Evolutionary conservation across 2,329 filamentous ascomycete species (phyloP).

Genomic region (Boeremia exigua): DNA sequence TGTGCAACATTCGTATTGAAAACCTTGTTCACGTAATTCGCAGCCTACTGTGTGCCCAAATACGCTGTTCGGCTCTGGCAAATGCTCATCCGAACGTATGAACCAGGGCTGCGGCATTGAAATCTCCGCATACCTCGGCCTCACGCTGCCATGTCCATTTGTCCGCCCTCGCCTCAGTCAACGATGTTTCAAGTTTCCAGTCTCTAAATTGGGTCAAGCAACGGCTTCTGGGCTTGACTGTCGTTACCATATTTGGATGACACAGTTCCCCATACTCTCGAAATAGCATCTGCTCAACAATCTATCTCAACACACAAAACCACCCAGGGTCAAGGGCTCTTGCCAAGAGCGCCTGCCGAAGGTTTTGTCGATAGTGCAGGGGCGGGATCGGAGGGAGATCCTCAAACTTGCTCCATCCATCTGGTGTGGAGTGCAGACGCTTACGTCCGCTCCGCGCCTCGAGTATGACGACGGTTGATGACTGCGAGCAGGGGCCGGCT

Average conservation of each 20-base stretch:
- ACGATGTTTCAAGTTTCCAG: slow-evolving; percentile 30
- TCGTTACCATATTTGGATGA: background rate
- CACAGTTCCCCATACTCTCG: slow-evolving; percentile 20
- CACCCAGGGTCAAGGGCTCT: background rate
- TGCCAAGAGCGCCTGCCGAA: slow-evolving; percentile 4
- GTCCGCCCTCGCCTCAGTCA: slow-evolving; percentile 14
- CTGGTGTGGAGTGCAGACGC: slow-evolving; percentile 9
- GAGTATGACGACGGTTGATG: slow-evolving; percentile 12
- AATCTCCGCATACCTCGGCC: slow-evolving; percentile 18
- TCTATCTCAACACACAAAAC: background rate
- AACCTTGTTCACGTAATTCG: slow-evolving; percentile 4
- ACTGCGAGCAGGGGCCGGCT: slow-evolving; percentile 8
- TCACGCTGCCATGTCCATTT: slow-evolving; percentile 18
- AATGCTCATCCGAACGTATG: background rate
- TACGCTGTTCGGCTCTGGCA: background rate
- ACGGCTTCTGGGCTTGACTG: slow-evolving; percentile 4
- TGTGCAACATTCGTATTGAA: slow-evolving; percentile 2
- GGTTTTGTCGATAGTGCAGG: slow-evolving; percentile 9
- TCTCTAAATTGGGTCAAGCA: slow-evolving; percentile 19
- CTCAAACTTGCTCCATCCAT: slow-evolving; percentile 1
- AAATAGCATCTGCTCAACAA: slow-evolving; percentile 38
- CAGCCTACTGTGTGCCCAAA: background rate
- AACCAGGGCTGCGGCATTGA: slow-evolving; percentile 14
- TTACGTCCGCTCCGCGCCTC: background rate
- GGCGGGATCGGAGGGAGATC: slow-evolving; percentile 13